Base-by-base conservation (phyloP, 805 yeast species). In the Wickerhamiella alocasiicola region DNA sequence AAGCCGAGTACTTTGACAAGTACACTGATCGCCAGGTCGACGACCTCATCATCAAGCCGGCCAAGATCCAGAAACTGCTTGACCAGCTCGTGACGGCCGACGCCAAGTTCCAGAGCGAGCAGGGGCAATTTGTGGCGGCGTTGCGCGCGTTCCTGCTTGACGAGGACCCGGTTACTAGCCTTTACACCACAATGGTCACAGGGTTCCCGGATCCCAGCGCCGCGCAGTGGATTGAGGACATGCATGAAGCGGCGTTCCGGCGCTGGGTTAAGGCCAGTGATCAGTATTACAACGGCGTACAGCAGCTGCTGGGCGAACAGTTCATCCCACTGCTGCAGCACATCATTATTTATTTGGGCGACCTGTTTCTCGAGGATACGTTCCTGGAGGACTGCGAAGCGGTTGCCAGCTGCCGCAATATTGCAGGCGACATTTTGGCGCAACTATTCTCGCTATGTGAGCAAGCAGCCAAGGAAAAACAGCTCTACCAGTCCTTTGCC, bases 201-300 rank as follows among this genome's bases (percentile, higher is more conserved):
- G 42, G 42, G n/a, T 31, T 31, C 9, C 25, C 24, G 16, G 25
- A 27, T 4, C 13, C 21, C 5, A 35, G 3, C 17, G 29, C 43
- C 1, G 36, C 31, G 4, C 42, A 38, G 16, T 51, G 55, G 55
- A 43, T 52, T 17, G 39, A 44, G 17, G 19, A 35, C 3, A 46
- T 45, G 34, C 56, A 52, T 34, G 56, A 52, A 31, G 45, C 41
- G 15, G 56, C 55, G 11, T 50, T 52, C 40, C 41, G 32, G 11
- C 24, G 37, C 9, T 52, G 56, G 56, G 46, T 46, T 44, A 48
- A 46, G 18, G 43, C 44, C 1, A 29, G 37, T 17, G 15, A 21
- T 1, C 41, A 44, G 16, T 19, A 33, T 21, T 45, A 44, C 37
- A 48, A 44, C 6, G 9, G 30, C 1, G 16, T 44, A n/a, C 30